These are phyloP conservation scores for Capsicum chinense DNA, from an alignment of 257 asterid genomes.

Conservation along the genomic window DNA sequence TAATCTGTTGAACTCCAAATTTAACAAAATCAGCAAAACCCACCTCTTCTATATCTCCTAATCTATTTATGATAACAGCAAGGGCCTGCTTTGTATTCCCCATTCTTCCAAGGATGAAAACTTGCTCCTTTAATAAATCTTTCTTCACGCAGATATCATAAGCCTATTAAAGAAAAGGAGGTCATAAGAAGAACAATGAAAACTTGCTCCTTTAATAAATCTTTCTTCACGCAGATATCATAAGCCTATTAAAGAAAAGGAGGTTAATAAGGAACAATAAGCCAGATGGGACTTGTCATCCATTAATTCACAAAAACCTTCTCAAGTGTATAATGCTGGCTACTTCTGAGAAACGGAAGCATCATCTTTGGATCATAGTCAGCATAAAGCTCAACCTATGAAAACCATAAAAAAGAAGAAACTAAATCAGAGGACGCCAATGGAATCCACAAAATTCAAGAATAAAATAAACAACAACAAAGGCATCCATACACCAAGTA, in stretches of 20 bases:
- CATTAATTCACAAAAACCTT: conserved; percentile 57
- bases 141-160: conserved; percentile 81
- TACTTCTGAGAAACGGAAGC: conserved; percentile 93
- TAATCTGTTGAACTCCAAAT: conserved; percentile 33
- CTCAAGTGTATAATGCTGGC: conserved; percentile 97
- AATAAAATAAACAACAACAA: neutral
- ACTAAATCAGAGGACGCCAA: conserved; percentile 29
- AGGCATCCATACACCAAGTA: neutral
- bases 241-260: conserved; percentile 58
- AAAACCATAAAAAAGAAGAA: conserved; percentile 31
- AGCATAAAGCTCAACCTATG: conserved; percentile 95
- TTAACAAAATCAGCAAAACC: conserved; percentile 35
- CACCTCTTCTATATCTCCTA: conserved; percentile 96
- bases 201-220: conserved; percentile 83
- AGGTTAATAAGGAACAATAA: conserved; percentile 20
- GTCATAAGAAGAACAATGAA: conserved; percentile 45
- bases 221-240: conserved; percentile 80
- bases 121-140: conserved; percentile 83
- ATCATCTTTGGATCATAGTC: conserved; percentile 88
- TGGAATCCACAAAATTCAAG: conserved; percentile 25
- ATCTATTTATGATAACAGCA: conserved; percentile 79
- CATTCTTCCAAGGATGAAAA: conserved; percentile 98
- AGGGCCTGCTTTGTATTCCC: conserved; percentile 93
- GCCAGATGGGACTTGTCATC: conserved; percentile 19
- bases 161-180: conserved; percentile 52